A percentile compares a stretch with the other conserved stretches of the same genome.
These are phyloP conservation scores for Leccinum rimulosum DNA, from an alignment of 768 basidiomycete species.

Conservation along the genomic window DNA sequence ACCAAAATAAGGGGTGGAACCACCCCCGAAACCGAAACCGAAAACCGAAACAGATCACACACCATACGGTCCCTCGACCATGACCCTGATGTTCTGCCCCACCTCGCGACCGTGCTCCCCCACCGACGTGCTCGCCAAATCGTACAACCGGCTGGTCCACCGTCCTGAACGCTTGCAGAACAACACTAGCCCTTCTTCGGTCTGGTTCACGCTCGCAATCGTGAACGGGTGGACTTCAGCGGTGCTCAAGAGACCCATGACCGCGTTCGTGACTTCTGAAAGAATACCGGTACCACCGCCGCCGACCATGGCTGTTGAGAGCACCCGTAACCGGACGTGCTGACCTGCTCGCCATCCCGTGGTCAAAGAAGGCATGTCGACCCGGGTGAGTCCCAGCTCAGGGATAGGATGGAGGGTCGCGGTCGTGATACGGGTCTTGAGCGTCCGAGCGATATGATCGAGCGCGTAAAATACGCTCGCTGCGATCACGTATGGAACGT, in stretches of 20 bases:
- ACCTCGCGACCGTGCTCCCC: conserved; percentile 29
- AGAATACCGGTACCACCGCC: neutral
- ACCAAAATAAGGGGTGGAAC: neutral
- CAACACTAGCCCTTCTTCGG: conserved; percentile 61
- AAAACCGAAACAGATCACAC: conserved; percentile 1
- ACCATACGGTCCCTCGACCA: conserved; percentile 60
- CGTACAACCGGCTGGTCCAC: conserved; percentile 63
- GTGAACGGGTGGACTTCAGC: conserved; percentile 79
- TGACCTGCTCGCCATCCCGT: conserved; percentile 84
- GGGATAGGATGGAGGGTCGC: conserved; percentile 64
- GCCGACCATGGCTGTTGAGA: conserved; percentile 38
- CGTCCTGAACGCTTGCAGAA: conserved; percentile 63
- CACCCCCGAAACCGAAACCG: neutral
- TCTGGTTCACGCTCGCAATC: conserved; percentile 61
- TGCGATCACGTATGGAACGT: conserved; percentile 53
- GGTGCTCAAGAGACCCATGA: conserved; percentile 54
- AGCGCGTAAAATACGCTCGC: conserved; percentile 50
- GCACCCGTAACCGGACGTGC: conserved; percentile 69
- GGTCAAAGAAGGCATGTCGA: conserved; percentile 61
- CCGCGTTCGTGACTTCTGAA: neutral
- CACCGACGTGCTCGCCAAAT: conserved; percentile 39
- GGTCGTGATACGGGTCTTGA: conserved; percentile 62
- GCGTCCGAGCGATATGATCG: conserved; percentile 57
- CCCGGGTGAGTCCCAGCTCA: conserved; percentile 59
- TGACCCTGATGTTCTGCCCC: conserved; percentile 34